Evolutionary conservation across 768 basidiomycete genomes (phyloP), one percentile per base, ranked within the genome.

Genomic region (Tephrocybe sp.): DNA sequence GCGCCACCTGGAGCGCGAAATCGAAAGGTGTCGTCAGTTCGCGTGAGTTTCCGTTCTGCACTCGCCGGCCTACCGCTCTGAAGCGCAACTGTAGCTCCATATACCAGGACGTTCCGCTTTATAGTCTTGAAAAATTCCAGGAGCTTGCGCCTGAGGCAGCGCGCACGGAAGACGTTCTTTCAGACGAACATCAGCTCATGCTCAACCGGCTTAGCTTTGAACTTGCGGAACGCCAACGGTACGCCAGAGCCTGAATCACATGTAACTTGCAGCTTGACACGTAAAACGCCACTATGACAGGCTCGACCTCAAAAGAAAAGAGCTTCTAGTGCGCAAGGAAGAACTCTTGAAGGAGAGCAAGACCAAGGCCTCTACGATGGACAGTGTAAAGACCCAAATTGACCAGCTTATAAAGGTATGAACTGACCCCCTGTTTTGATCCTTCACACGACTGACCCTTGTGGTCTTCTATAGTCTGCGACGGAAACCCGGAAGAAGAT

Each of bases 1-100:
- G 63, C 79, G 90, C 22, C 91, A 95, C 61, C 80, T 95, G 5
- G 90, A 93, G 66, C 79, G 89, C 49, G 92, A 95, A 70, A 95
- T 95, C 28, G 88, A 91, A 59, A 92, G 93, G 64, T 95, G 92
- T 68, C 81, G 89, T 40, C 91, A 94, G 63, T 95, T 92, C 62
- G 89, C 88, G 91, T 93, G 64, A 60, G 89, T 77, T 42, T 37
- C 16, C 13, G 24, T 32, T 25, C 16, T 5, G 13, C 15, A 25
- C 7, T n/a, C 18, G 18, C 31, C 24, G 38, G 32, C 24, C n/a
- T n/a, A 28, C n/a, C 7, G 28, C 43, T 19, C 37, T 40, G 11
- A 34, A 22, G 22, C 22, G 47, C 15, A 0, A 13, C 16, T 47
- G 26, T 54, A 94, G 92, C 18, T 92, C 90, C 24, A 85, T 92